Percentiles rank a stretch among this genome's conserved stretches.
These are phyloP conservation scores for Funneliformis mosseae DNA, from an alignment of 192 early-diverging fungal genomes.

Conservation along the genomic window DNA sequence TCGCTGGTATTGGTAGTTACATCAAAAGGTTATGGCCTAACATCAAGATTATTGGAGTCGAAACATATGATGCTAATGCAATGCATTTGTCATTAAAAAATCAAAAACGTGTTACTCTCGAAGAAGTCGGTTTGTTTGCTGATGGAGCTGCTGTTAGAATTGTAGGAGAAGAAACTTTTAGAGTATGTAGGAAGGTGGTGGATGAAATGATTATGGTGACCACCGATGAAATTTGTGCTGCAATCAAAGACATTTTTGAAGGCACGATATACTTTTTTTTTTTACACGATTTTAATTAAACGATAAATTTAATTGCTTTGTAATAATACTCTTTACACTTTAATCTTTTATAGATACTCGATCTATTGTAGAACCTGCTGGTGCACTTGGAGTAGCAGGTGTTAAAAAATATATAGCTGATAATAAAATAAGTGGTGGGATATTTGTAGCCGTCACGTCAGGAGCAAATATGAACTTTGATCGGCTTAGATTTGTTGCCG, in stretches of 20 bases:
- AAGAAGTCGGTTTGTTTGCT: constrained; percentile 93
- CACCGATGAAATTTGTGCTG: constrained; percentile 96
- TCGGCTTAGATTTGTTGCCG: constrained; percentile 94
- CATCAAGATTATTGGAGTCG: constrained; percentile 91
- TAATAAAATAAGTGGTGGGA: constrained; percentile 54
- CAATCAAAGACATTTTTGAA: constrained; percentile 87
- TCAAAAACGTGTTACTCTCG: constrained; percentile 65
- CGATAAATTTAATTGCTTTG: neutral
- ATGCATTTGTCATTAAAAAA: constrained; percentile 79
- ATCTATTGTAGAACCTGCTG: constrained; percentile 95
- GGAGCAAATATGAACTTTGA: constrained; percentile 99
- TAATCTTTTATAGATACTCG: constrained; percentile 68
- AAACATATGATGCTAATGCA: constrained; percentile 86
- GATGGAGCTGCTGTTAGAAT: constrained; percentile 94
- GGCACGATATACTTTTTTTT: constrained; percentile 29
- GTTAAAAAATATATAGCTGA: constrained; percentile 77
- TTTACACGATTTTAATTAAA: neutral
- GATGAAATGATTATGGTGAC: constrained; percentile 92
- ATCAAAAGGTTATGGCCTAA: constrained; percentile 87
- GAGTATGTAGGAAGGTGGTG: constrained; percentile 73
- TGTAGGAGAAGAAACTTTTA: constrained; percentile 90
- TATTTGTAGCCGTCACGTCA: constrained; percentile 77
- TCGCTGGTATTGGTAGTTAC: constrained; percentile 90
- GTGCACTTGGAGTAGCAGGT: constrained; percentile 86
- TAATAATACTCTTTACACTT: neutral